Evolutionary conservation across 2,329 filamentous ascomycete species (phyloP).

Genomic region (Xylariaceae sp.): DNA sequence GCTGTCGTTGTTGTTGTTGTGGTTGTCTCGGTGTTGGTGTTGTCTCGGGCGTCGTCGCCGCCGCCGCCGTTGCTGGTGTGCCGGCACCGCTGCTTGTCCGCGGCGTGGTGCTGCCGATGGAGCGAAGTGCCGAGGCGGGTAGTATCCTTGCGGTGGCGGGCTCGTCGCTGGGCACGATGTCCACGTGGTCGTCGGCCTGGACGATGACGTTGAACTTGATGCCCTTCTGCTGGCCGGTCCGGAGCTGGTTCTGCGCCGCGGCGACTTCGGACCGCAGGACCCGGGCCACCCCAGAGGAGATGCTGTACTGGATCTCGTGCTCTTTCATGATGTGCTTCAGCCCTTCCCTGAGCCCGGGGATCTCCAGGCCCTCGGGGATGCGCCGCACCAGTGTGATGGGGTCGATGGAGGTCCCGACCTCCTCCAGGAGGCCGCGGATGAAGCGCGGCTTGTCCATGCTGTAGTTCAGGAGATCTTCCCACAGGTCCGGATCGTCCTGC

Average conservation of each 20-base stretch:
- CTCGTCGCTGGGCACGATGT: constrained; percentile 34
- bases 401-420: constrained; percentile 89
- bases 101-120: constrained; percentile 10
- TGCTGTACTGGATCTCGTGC: constrained; percentile 90
- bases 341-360: constrained; percentile 82
- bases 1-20: constrained; percentile 4
- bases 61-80: constrained; percentile 12
- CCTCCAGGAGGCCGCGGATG: constrained; percentile 83
- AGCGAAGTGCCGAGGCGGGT: constrained; percentile 8
- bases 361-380: constrained; percentile 88
- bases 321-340: constrained; percentile 88
- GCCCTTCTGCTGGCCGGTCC: constrained; percentile 71
- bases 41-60: constrained; percentile 1
- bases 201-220: constrained; percentile 78
- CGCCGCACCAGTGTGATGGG: constrained; percentile 83
- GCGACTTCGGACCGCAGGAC: constrained; percentile 85
- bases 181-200: constrained; percentile 34
- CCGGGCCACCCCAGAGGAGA: constrained; percentile 79
- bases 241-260: constrained; percentile 70
- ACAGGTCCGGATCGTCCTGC: constrained; percentile 84
- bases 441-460: constrained; percentile 97
- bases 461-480: constrained; percentile 91
- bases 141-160: constrained; percentile 16
- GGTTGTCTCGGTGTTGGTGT: not conserved
- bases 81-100: constrained; percentile 14